Conservation (phyloP, 2,329 filamentous ascomycete genomes). For the Colletotrichum sp. region DNA sequence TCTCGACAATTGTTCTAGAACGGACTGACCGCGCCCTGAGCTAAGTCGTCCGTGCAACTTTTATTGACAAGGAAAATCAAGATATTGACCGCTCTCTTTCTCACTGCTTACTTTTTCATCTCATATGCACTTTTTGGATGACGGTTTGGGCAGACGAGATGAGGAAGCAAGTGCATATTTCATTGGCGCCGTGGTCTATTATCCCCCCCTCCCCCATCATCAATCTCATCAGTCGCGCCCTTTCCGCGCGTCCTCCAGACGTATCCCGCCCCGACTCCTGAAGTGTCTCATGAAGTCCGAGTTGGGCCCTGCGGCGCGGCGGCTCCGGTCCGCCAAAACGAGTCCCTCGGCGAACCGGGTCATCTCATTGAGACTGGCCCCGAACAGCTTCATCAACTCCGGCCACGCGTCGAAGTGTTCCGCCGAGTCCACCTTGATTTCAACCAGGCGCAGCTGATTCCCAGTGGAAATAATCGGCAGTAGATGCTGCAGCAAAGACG, state of each 20-base stretch:
- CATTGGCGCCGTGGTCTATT: neutral
- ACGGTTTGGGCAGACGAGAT: neutral
- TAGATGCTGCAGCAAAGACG: conserved; percentile 15
- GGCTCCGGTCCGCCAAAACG: conserved; percentile 8
- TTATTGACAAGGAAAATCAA: neutral
- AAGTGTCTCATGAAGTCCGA: conserved; percentile 20
- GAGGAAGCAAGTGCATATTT: neutral
- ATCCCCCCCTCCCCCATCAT: neutral
- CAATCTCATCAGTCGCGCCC: neutral
- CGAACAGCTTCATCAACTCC: conserved; percentile 20
- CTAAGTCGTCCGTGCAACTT: neutral
- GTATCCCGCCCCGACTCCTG: conserved; percentile 13
- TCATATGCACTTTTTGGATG: neutral
- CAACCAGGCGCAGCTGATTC: conserved; percentile 18
- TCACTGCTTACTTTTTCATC: neutral
- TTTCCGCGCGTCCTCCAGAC: conserved; percentile 4
- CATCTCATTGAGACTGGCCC: conserved; percentile 16
- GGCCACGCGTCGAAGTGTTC: conserved; percentile 20
- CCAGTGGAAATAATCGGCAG: conserved; percentile 18
- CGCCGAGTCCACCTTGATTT: conserved; percentile 21
- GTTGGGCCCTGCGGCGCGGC: conserved; percentile 11
- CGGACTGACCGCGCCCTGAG: neutral
- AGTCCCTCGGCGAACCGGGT: conserved; percentile 13
- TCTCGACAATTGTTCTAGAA: neutral
- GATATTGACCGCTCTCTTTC: neutral